These are phyloP conservation scores for Blastomyces gilchristii DNA, from an alignment of 2,329 filamentous ascomycete genomes.

Conservation along the genomic window DNA sequence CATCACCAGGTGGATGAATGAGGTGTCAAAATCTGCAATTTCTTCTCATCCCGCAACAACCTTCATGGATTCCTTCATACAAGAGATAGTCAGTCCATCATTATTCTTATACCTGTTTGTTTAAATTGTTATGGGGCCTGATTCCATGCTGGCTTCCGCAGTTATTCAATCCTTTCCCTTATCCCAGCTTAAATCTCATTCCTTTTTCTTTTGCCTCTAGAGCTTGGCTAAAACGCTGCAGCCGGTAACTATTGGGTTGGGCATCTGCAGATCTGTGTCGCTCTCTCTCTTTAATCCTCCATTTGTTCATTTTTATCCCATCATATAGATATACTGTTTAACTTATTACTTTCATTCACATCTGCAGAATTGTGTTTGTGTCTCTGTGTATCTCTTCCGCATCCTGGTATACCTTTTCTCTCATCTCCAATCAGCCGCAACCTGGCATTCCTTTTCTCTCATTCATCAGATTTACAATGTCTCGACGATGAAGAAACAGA, in stretches of 20 bases:
- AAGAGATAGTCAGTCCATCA: neutral
- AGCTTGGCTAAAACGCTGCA: neutral
- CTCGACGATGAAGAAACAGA: slow-evolving; percentile 22
- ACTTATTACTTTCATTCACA: neutral
- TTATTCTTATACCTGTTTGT: neutral
- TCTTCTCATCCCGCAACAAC: neutral
- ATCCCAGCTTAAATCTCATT: neutral
- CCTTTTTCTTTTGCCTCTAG: neutral
- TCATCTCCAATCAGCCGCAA: slow-evolving; percentile 12
- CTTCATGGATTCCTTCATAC: neutral
- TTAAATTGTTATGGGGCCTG: neutral
- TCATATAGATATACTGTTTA: neutral
- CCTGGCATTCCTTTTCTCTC: neutral
- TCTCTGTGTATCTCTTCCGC: neutral
- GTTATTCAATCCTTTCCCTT: neutral
- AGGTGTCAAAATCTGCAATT: neutral
- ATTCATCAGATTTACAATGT: slow-evolving; percentile 14
- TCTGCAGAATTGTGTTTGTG: slow-evolving; percentile 2
- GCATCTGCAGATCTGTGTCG: neutral
- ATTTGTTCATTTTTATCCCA: neutral
- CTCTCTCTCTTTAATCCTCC: neutral
- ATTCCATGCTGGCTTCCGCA: neutral
- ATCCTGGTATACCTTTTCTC: neutral
- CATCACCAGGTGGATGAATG: neutral
- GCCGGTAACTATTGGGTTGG: neutral